These are phyloP conservation scores for Breynia disticha DNA, from an alignment of 441 rosid species.

Conservation along the genomic window DNA sequence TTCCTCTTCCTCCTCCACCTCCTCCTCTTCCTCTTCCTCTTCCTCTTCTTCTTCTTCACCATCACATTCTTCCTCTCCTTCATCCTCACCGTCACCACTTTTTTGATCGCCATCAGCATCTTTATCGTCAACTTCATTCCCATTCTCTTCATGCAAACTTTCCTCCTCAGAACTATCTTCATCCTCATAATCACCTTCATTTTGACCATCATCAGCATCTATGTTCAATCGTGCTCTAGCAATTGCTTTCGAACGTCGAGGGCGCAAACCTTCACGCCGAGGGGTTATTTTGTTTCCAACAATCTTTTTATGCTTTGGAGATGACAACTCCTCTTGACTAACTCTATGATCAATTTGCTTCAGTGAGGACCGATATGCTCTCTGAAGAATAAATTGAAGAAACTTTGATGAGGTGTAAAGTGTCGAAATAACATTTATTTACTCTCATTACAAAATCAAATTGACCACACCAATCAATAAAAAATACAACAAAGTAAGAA, in stretches of 20 bases:
- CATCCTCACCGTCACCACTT: conserved; percentile 52
- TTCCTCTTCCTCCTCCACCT: conserved; percentile 63
- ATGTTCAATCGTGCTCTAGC: conserved; percentile 41
- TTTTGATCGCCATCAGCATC: conserved; percentile 44
- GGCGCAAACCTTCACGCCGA: conserved; percentile 96
- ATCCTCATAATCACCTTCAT: too few species aligned
- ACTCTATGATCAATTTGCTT: conserved; percentile 44
- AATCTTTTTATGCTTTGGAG: conserved; percentile 47
- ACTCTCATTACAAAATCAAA: not conserved
- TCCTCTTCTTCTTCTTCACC: conserved; percentile 20
- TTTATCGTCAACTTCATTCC: conserved; percentile 67
- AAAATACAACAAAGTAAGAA: conserved; percentile 2
- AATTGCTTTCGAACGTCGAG: conserved; percentile 63
- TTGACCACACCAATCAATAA: not conserved
- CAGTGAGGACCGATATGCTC: conserved; percentile 51
- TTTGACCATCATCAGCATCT: conserved; percentile 57
- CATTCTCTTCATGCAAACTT: conserved; percentile 68
- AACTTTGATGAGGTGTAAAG: conserved; percentile 17
- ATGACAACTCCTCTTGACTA: conserved; percentile 48
- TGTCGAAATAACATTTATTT: not conserved
- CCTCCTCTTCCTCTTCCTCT: conserved; percentile 35
- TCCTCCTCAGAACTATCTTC: conserved; percentile 66
- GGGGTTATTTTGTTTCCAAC: conserved; percentile 50
- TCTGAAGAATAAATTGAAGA: conserved; percentile 34
- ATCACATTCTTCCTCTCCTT: conserved; percentile 32